Evolutionary conservation across 1,139 yeast species (phyloP), one percentile per base, ranked within the genome.

Genomic region (Sugiyamaella xylanicola): DNA sequence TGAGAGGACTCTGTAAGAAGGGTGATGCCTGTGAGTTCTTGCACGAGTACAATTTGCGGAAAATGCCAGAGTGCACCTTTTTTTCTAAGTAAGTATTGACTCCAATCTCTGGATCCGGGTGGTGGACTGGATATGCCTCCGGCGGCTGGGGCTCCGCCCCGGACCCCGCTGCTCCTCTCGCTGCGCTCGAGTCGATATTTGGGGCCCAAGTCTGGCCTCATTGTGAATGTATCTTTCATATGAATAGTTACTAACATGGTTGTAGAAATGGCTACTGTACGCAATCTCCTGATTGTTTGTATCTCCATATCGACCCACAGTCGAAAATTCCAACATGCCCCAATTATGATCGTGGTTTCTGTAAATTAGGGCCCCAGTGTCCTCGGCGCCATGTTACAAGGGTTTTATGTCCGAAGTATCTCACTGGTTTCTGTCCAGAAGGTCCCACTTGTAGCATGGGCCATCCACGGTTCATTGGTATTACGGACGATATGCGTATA

Each of bases 31-130:
- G 99, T 73, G 99, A 95, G 74, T 95, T 90, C 67, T 74, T 95
- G 51, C 99, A 95, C 72, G 99, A 95, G 68, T 93, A 92, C 69
- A 93, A 93, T 68, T 75, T 93, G 64, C 81, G 96, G 59, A 91
- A 89, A 71, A 92, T 95, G 96, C 99, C 99, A 1, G 99, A 95
- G 71, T 95, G 99, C 72, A 81, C 91, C 39, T 89, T 89, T 70
- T 92, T 81, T 71, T 80, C 90, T 56, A 84, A 87, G 71, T 55
- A 46, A 19, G 55, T 51, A 44, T 16, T 13, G 17, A n/a, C n/a
- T n/a, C n/a, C n/a, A n/a, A n/a, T n/a, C n/a, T n/a, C n/a, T n/a
- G n/a, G n/a, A n/a, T n/a, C n/a, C n/a, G n/a, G n/a, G n/a, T n/a
- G n/a, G n/a, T n/a, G n/a, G n/a, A n/a, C n/a, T n/a, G n/a, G n/a